Conservation (phyloP, 139 green algal species). For the Raphidocelis subcapitata region DNA sequence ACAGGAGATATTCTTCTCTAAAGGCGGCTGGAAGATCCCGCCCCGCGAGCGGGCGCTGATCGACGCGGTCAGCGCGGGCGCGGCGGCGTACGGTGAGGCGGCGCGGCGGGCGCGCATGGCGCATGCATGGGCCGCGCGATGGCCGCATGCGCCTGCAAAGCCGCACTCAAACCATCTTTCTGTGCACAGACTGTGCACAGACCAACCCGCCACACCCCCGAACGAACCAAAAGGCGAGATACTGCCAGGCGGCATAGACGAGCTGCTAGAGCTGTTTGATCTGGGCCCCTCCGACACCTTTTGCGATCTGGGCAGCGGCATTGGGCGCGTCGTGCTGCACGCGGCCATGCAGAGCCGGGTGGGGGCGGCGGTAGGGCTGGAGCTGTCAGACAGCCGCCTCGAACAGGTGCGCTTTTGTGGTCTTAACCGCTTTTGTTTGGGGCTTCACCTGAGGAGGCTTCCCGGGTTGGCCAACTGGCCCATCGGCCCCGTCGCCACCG, state of each 20-base stretch:
- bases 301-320: conserved; percentile 42
- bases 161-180: not conserved
- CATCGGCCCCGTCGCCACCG: too few species aligned
- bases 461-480: too few species aligned
- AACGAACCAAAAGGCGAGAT: conserved; percentile 11
- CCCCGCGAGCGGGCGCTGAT: conserved; percentile 21
- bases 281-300: conserved; percentile 19
- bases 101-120: not conserved
- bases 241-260: conserved; percentile 20
- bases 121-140: too few species aligned
- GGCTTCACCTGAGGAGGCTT: too few species aligned
- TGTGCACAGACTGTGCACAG: not conserved
- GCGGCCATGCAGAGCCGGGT: conserved; percentile 16
- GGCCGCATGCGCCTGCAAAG: not conserved
- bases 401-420: conserved; percentile 34
- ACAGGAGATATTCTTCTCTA: conserved; percentile 20
- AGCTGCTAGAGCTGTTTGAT: conserved; percentile 16
- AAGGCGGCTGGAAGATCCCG: conserved; percentile 22
- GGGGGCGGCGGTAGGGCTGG: conserved; percentile 30
- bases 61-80: conserved; percentile 32
- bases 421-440: too few species aligned
- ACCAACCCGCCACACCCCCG: not conserved
- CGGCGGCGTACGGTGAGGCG: conserved; percentile 30
- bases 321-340: conserved; percentile 32
- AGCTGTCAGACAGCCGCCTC: conserved; percentile 40